Percentiles rank a stretch among this genome's conserved stretches.
These are phyloP conservation scores for Mortierella sp. DNA, from an alignment of 371 early-diverging fungal genomes.

Conservation along the genomic window DNA sequence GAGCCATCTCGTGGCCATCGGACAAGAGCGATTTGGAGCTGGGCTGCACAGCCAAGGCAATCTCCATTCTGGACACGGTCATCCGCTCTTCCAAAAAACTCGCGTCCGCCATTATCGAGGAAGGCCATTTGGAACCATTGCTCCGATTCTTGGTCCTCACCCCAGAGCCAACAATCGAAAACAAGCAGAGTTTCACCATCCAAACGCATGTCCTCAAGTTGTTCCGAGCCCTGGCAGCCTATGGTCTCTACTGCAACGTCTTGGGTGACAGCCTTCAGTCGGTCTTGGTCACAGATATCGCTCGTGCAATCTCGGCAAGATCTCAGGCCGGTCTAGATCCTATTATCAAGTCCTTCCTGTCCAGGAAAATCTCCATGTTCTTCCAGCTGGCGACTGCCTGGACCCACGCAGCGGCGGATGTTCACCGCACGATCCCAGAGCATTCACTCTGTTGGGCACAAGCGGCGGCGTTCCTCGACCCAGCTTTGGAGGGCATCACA, in stretches of 20 bases:
- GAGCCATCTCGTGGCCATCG: conserved; percentile 67
- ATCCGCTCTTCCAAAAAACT: conserved; percentile 63
- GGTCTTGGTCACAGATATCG: conserved; percentile 33
- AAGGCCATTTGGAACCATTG: conserved; percentile 57
- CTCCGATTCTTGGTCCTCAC: conserved; percentile 62
- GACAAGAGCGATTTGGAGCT: conserved; percentile 36
- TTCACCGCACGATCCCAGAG: conserved; percentile 67
- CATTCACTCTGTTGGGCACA: conserved; percentile 75
- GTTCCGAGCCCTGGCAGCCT: conserved; percentile 63
- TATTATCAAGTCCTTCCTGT: conserved; percentile 60
- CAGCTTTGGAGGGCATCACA: conserved; percentile 35
- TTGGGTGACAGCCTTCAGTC: conserved; percentile 52
- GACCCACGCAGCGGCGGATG: conserved; percentile 68
- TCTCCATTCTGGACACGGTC: conserved; percentile 61
- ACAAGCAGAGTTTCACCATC: conserved; percentile 53
- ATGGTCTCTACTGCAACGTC: conserved; percentile 65
- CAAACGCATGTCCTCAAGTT: conserved; percentile 65
- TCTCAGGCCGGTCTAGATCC: conserved; percentile 20
- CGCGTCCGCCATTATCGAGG: conserved; percentile 61
- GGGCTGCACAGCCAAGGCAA: conserved; percentile 60
- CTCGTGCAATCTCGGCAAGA: conserved; percentile 20
- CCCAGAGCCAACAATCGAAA: conserved; percentile 54
- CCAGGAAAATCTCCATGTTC: conserved; percentile 62
- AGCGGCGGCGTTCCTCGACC: conserved; percentile 61
- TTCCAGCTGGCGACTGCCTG: conserved; percentile 61